These are phyloP conservation scores for Neonectria sp. DNA, from an alignment of 2,329 filamentous ascomycete genomes.

Conservation along the genomic window DNA sequence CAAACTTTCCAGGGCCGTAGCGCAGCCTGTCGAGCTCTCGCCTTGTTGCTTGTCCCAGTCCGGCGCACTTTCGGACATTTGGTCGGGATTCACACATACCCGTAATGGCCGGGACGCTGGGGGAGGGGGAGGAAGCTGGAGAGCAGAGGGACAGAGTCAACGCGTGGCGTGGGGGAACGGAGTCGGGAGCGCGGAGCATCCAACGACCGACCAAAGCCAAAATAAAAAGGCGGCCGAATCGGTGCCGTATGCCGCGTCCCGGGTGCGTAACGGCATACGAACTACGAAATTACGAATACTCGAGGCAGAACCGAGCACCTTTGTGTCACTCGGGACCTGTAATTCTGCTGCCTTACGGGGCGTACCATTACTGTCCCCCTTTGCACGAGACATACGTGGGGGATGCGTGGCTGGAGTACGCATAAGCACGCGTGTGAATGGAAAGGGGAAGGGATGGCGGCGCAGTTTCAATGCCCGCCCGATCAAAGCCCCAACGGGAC, in stretches of 20 bases:
- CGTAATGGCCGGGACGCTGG: neutral
- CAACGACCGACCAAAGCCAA: slow-evolving; percentile 4
- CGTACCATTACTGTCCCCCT: slow-evolving; percentile 1
- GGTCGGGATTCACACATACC: neutral
- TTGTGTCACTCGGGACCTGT: slow-evolving; percentile 8
- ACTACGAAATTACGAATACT: neutral
- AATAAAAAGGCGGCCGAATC: neutral
- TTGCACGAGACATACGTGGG: slow-evolving; percentile 14
- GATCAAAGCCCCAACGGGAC: slow-evolving; percentile 16
- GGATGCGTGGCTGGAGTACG: slow-evolving; percentile 9
- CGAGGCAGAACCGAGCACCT: slow-evolving; percentile 15
- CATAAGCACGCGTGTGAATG: slow-evolving; percentile 13
- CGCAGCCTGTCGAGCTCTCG: neutral
- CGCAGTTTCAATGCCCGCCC: slow-evolving; percentile 5
- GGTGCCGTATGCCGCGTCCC: neutral
- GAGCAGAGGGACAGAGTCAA: neutral
- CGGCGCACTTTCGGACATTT: slow-evolving; percentile 13
- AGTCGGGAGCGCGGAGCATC: neutral
- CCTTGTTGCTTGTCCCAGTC: slow-evolving; percentile 6
- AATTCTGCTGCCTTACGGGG: slow-evolving; percentile 27
- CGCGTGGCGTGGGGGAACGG: neutral
- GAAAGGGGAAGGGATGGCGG: slow-evolving; percentile 8
- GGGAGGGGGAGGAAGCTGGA: neutral
- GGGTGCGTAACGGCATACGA: slow-evolving; percentile 11
- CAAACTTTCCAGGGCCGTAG: neutral